Evolutionary conservation across 352 stramenopile genomes (phyloP), one percentile per base, ranked within the genome.

Genomic region (Pythium coloratum): DNA sequence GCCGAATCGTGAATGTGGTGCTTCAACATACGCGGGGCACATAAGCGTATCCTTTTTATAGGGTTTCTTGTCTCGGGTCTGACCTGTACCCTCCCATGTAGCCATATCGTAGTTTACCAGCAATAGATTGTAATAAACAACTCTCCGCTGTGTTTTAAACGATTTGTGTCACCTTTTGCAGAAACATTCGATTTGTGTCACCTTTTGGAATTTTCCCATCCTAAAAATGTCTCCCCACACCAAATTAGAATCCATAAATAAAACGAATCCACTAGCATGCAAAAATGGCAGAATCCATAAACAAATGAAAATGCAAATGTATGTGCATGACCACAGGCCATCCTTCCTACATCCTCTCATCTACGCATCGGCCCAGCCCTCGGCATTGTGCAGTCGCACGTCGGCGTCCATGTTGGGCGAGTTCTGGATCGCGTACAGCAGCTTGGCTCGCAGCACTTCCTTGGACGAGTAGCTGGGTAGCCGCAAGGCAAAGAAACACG

Each of bases 401-500:
- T 98, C 93, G 13, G 89, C 92, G 75, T 98, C 93, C 88, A 98
- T 98, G 76, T 98, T 96, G n/a, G 90, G 90, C 76, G 91, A 98
- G 80, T 98, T 98, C 77, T 97, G 89, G 69, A 98, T 98, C 53
- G 94, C 93, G 64, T 98, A 98, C 59, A 95, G 75, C 57, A 98
- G 69, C 64, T 95, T 96, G 10, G 81, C 71, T 8, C 85, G 78
- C 63, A 96, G 68, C n/a, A 93, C 77, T 49, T 97, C 89, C 68
- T 96, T 91, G 33, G 77, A 93, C 51, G 90, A 96, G 76, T 99
- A 99, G 56, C 88, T 76, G 24, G 98, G 98, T 30, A 99, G 77
- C 0, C 91, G 93, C 56, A 99, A 77, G 16, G 93, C 96, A 74
- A 99, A 99, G 83, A 99, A 99, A 73, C 98, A 99, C 9, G 98